Percentiles rank a stretch among this genome's conserved stretches.
phyloP scores from a whole-genome alignment of 2,329 filamentous ascomycete genomes.

The Cladosporium oxysporum region DNA sequence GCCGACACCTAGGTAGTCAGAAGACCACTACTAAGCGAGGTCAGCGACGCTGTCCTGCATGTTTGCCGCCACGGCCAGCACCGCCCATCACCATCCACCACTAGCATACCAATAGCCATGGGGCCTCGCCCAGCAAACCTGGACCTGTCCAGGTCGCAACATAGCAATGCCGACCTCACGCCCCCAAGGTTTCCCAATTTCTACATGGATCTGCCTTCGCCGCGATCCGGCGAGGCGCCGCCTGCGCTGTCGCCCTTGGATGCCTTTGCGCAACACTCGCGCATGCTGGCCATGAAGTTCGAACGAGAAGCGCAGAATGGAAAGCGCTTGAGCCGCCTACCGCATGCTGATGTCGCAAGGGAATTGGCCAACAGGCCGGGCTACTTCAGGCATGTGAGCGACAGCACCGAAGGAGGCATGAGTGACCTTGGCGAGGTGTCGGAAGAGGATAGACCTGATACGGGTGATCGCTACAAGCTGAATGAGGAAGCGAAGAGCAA shows the following conservation, averaged over 20 bases:
- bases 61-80: not conserved
- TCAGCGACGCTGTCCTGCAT: not conserved
- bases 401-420: conserved; percentile 53
- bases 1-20: not conserved
- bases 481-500: conserved; percentile 39
- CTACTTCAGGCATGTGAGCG: conserved; percentile 73
- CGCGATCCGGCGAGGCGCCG: conserved; percentile 63
- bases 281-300: conserved; percentile 81
- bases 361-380: conserved; percentile 76
- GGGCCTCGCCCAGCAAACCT: conserved; percentile 33
- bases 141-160: conserved; percentile 18
- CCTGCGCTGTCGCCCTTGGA: conserved; percentile 92
- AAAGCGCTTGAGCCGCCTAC: conserved; percentile 79
- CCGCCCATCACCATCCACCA: not conserved
- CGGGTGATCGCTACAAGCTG: conserved; percentile 21
- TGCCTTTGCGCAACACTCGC: conserved; percentile 89
- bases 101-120: conserved; percentile 26
- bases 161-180: conserved; percentile 26
- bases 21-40: not conserved
- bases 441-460: conserved; percentile 46
- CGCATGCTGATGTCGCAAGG: conserved; percentile 78
- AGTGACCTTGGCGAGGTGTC: conserved; percentile 30
- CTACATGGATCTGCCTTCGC: conserved; percentile 47
- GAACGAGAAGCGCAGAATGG: conserved; percentile 72
- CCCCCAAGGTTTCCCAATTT: conserved; percentile 30